Evolutionary conservation across 805 yeast genomes (phyloP), one percentile per base, ranked within the genome.

Genomic region (Scheffersomyces coipomensis): DNA sequence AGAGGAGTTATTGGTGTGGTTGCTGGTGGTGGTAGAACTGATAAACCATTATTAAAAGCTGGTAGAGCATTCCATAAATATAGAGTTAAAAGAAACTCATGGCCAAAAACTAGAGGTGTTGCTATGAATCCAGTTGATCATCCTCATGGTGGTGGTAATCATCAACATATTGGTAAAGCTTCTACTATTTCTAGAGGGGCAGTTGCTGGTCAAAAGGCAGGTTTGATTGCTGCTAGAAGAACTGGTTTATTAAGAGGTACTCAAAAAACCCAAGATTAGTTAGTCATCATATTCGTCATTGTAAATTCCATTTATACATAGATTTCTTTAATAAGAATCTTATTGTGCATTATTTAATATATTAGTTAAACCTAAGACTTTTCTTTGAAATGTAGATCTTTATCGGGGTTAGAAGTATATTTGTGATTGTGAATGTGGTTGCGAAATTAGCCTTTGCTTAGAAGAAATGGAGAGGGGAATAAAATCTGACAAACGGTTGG

Each of bases 81-180:
- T 93, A 90, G 77, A 79, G 96, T 90, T 67, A 93, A 93, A 95
- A 84, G 98, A 81, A 89, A 93, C 96, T 88, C 96, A 58, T 93
- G 98, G 98, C 99, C 99, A 79, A 90, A 88, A 87, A 93, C 98
- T 70, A 89, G 98, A 83, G 99, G 98, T 91, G 98, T 91, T 73
- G 99, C 99, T 74, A 91, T 93, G 99, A 91, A 91, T 82, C 98
- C 98, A 76, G 99, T 91, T 75, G 99, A 91, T 75, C 99, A 91
- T 83, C 99, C 99, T 75, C 99, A 91, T 77, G 99, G 99, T 88
- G 98, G 99, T 91, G 99, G 99, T 91, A 62, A 62, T 65, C 67
- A 62, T 58, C 62, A 57, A 50, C 62, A 57, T 42, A 57, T 57
- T 54, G 62, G 46, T 45, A 62, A 62, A 56, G 67, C 67, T 52